Percentiles rank a stretch among this genome's conserved stretches.
Conservation (phyloP, 768 basidiomycete species). For the Leccinum truebloodii region DNA sequence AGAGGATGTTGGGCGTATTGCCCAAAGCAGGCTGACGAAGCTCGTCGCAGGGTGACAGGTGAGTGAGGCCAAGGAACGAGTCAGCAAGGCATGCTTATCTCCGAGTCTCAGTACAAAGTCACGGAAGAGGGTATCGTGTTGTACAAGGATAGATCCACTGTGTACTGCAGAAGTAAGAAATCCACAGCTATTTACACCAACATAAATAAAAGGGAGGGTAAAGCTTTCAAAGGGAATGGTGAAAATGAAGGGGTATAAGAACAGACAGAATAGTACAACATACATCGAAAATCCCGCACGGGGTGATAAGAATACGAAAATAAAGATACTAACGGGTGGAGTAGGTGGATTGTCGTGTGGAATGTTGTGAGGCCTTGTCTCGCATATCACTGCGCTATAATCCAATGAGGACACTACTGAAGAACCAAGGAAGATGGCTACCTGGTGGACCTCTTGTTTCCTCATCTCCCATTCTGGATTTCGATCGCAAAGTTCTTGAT, state of each 20-base stretch:
- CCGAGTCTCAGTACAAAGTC: background rate
- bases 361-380: slow-evolving; percentile 23
- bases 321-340: slow-evolving; percentile 20
- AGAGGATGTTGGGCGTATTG: slow-evolving; percentile 72
- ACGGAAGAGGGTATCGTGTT: slow-evolving; percentile 8
- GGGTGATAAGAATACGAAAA: slow-evolving; percentile 34
- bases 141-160: slow-evolving; percentile 17
- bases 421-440: slow-evolving; percentile 28
- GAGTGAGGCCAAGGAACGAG: background rate
- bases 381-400: slow-evolving; percentile 33
- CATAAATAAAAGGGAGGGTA: slow-evolving; percentile 2
- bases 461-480: slow-evolving; percentile 67
- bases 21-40: slow-evolving; percentile 60
- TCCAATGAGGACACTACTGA: slow-evolving; percentile 8
- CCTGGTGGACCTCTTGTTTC: slow-evolving; percentile 51
- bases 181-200: slow-evolving; percentile 14
- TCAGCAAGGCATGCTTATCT: background rate
- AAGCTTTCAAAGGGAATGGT: slow-evolving; percentile 1
- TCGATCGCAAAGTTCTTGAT: slow-evolving; percentile 52
- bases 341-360: slow-evolving; percentile 18
- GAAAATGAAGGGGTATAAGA: slow-evolving; percentile 7
- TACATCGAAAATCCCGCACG: slow-evolving; percentile 12
- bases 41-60: slow-evolving; percentile 12
- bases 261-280: slow-evolving; percentile 29
- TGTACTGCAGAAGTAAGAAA: slow-evolving; percentile 1